A percentile compares a stretch with the other conserved stretches of the same genome.
These are phyloP conservation scores for Rhizophagus sp. DNA, from an alignment of 192 early-diverging fungal genomes.

Conservation along the genomic window DNA sequence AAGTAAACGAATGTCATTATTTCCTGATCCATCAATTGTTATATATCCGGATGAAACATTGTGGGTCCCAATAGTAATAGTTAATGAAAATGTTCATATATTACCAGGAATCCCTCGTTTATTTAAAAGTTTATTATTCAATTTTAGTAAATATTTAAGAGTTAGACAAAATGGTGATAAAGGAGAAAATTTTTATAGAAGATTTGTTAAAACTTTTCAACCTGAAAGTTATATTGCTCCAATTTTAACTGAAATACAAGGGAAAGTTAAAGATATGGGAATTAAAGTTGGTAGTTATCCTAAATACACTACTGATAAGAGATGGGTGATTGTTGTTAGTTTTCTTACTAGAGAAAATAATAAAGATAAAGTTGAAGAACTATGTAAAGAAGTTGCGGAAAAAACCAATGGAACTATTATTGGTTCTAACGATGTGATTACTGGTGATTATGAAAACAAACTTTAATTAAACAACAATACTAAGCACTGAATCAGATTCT, in stretches of 20 bases:
- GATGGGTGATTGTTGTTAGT: slow-evolving; percentile 55
- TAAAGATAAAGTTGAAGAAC: slow-evolving; percentile 23
- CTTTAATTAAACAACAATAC: not conserved
- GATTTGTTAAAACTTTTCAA: slow-evolving; percentile 46
- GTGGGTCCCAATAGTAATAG: slow-evolving; percentile 75
- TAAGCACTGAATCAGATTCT: too few relatives aligned
- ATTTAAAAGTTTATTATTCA: slow-evolving; percentile 50
- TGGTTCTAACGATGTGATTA: not conserved
- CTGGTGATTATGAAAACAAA: not conserved
- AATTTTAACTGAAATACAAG: slow-evolving; percentile 42
- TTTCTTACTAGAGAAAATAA: slow-evolving; percentile 47
- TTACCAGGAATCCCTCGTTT: slow-evolving; percentile 70
- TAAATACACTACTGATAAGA: slow-evolving; percentile 41
- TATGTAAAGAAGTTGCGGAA: slow-evolving; percentile 33
- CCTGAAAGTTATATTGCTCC: slow-evolving; percentile 51
- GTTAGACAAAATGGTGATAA: not conserved
- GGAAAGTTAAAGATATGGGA: slow-evolving; percentile 17
- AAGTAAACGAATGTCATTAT: slow-evolving; percentile 65
- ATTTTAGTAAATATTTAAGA: slow-evolving; percentile 36
- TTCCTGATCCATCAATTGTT: slow-evolving; percentile 49
- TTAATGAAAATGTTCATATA: slow-evolving; percentile 65
- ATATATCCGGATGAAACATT: slow-evolving; percentile 47
- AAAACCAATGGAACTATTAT: slow-evolving; percentile 29
- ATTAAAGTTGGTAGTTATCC: slow-evolving; percentile 61
- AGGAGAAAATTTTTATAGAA: slow-evolving; percentile 38